Conservation (phyloP, 768 basidiomycete species). For the Phlegmacium glaucopus region DNA sequence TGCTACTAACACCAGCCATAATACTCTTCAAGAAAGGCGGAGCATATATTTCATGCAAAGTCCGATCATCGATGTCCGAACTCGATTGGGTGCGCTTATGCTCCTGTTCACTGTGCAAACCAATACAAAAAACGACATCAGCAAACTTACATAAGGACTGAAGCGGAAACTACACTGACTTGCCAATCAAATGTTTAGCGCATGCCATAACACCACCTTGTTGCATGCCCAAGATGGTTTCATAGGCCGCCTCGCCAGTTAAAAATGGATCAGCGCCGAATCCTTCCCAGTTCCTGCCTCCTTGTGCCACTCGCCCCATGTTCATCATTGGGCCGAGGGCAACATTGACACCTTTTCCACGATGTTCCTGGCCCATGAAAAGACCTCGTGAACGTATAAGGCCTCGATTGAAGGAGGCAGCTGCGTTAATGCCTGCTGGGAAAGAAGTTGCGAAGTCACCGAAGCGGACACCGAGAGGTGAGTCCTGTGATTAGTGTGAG, state of each 20-base stretch:
- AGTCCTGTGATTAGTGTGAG: constrained; percentile 38
- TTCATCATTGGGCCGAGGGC: constrained; percentile 60
- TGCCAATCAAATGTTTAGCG: constrained; percentile 80
- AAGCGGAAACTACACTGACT: constrained; percentile 38
- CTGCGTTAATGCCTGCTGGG: constrained; percentile 41
- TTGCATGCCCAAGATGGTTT: constrained; percentile 50
- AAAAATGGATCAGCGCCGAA: constrained; percentile 54
- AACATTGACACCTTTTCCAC: constrained; percentile 57
- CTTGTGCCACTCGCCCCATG: constrained; percentile 72
- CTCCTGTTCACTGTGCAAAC: constrained; percentile 41
- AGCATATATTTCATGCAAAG: constrained; percentile 4
- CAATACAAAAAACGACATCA: not conserved
- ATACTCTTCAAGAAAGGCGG: not conserved
- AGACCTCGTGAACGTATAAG: constrained; percentile 54
- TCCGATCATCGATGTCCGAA: constrained; percentile 44
- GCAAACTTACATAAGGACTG: not conserved
- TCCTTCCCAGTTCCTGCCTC: constrained; percentile 42
- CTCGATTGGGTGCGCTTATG: constrained; percentile 40
- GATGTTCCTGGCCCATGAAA: constrained; percentile 59
- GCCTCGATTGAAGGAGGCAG: constrained; percentile 49
- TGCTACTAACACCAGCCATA: constrained; percentile 55
- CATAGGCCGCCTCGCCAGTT: constrained; percentile 51
- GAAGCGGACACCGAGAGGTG: constrained; percentile 16
- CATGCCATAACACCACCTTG: constrained; percentile 45
- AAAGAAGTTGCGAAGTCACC: not conserved